A percentile compares a stretch with the other conserved stretches of the same genome.
These are phyloP conservation scores for Suillus alpinus DNA, from an alignment of 768 basidiomycete species.

Conservation along the genomic window DNA sequence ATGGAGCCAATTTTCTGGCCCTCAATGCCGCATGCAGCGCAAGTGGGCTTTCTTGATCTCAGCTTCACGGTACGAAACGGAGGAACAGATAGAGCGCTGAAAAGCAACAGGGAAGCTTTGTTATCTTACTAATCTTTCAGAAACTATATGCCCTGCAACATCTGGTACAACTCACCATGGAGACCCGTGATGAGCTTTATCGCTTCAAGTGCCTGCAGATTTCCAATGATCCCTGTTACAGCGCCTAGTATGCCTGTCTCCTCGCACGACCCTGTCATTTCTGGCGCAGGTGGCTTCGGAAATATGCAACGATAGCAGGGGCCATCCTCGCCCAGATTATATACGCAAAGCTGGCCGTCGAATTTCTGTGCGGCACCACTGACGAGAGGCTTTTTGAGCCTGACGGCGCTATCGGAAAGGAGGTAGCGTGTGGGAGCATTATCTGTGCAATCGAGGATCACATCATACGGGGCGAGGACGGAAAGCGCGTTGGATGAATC, in stretches of 20 bases:
- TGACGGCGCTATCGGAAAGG: conserved; percentile 81
- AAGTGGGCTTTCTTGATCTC: conserved; percentile 66
- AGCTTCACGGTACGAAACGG: conserved; percentile 84
- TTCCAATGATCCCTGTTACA: conserved; percentile 88
- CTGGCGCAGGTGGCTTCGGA: conserved; percentile 70
- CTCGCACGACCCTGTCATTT: conserved; percentile 73
- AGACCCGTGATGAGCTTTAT: conserved; percentile 74
- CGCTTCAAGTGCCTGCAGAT: conserved; percentile 84
- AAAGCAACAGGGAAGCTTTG: conserved; percentile 66
- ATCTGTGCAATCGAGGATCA: conserved; percentile 93
- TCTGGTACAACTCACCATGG: conserved; percentile 46
- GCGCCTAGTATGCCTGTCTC: conserved; percentile 86
- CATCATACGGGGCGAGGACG: conserved; percentile 60
- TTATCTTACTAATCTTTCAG: conserved; percentile 40
- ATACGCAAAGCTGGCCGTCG: conserved; percentile 78
- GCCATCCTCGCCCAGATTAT: conserved; percentile 64
- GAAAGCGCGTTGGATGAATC: conserved; percentile 60
- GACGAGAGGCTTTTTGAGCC: conserved; percentile 76
- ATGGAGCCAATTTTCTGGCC: conserved; percentile 44
- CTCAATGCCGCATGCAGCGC: conserved; percentile 70
- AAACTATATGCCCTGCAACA: neutral
- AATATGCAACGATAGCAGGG: conserved; percentile 96
- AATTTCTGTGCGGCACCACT: conserved; percentile 89
- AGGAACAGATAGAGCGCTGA: conserved; percentile 64
- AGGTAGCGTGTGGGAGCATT: conserved; percentile 91